phyloP scores from a whole-genome alignment of 2,329 filamentous ascomycete genomes.

The Pseudogymnoascus sp. region DNA sequence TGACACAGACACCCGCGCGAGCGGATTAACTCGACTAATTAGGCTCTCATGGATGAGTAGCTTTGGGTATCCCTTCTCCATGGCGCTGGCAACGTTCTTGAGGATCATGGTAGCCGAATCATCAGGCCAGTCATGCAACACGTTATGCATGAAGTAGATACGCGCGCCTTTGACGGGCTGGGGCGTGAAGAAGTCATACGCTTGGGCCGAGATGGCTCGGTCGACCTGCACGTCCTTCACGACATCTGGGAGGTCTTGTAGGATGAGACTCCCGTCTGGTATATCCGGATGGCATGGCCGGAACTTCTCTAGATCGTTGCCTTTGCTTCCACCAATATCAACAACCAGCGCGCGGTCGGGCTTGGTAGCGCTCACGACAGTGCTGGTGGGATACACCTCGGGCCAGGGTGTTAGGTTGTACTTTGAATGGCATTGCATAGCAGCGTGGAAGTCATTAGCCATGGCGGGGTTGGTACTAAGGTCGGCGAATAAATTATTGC shows the following conservation, averaged over 20 bases:
- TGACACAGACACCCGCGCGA: slow-evolving; percentile 25
- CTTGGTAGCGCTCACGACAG: slow-evolving; percentile 23
- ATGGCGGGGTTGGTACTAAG: slow-evolving; percentile 25
- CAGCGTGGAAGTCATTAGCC: slow-evolving; percentile 28
- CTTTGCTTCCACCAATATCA: slow-evolving; percentile 19
- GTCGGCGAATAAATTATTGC: slow-evolving; percentile 27
- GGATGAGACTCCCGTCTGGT: slow-evolving; percentile 16
- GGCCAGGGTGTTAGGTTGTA: slow-evolving; percentile 32
- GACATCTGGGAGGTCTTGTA: slow-evolving; percentile 26
- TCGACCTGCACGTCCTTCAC: slow-evolving; percentile 22
- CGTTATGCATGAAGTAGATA: slow-evolving; percentile 25
- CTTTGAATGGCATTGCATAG: slow-evolving; percentile 32
- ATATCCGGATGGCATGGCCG: slow-evolving; percentile 23
- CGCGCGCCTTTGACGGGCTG: slow-evolving; percentile 34
- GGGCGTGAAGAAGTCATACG: slow-evolving; percentile 32
- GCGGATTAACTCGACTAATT: slow-evolving; percentile 25
- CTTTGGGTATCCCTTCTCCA: slow-evolving; percentile 30
- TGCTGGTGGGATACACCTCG: slow-evolving; percentile 29
- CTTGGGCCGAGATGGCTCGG: slow-evolving; percentile 23
- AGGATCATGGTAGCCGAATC: slow-evolving; percentile 13
- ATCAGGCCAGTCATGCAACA: slow-evolving; percentile 29
- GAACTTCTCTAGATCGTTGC: slow-evolving; percentile 18
- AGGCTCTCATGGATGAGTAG: slow-evolving; percentile 32
- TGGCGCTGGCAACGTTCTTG: slow-evolving; percentile 21
- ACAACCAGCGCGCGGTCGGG: slow-evolving; percentile 22